A percentile compares a stretch with the other conserved stretches of the same genome.
These are phyloP conservation scores for Paecilomyces niveus DNA, from an alignment of 2,329 filamentous ascomycete genomes.

Conservation along the genomic window DNA sequence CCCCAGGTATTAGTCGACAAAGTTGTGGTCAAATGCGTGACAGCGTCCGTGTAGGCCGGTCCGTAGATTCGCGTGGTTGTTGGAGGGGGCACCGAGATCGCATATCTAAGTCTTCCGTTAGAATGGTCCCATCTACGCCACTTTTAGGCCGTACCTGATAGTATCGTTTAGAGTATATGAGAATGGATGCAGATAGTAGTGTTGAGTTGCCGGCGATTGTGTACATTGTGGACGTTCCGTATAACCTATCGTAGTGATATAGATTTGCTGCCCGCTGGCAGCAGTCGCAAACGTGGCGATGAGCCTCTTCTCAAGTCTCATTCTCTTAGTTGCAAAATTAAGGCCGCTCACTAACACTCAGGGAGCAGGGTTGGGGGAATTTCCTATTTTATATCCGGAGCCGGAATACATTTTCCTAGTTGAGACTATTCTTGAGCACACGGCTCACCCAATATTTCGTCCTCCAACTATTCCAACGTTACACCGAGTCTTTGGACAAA, in stretches of 20 bases:
- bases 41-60: conserved; percentile 17
- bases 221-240: conserved; percentile 19
- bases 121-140: neutral
- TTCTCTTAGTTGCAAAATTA: no score
- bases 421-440: no score
- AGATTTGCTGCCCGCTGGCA: conserved; percentile 14
- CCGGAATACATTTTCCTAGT: no score
- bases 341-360: no score
- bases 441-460: no score
- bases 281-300: no score
- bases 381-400: no score
- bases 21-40: conserved; percentile 15
- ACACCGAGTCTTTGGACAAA: no score
- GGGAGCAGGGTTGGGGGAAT: no score
- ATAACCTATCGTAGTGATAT: conserved; percentile 18
- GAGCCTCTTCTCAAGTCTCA: no score
- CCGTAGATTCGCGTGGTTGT: conserved; percentile 23
- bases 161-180: conserved; percentile 23
- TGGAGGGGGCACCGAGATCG: conserved; percentile 22
- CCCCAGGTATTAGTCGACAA: conserved; percentile 26
- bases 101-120: conserved; percentile 13
- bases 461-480: no score
- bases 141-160: conserved; percentile 9
- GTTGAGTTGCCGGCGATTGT: conserved; percentile 9
- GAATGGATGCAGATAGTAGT: conserved; percentile 20